Evolutionary conservation across 768 basidiomycete genomes (phyloP), one percentile per base, ranked within the genome.

Genomic region (Hysterangium stoloniferum): DNA sequence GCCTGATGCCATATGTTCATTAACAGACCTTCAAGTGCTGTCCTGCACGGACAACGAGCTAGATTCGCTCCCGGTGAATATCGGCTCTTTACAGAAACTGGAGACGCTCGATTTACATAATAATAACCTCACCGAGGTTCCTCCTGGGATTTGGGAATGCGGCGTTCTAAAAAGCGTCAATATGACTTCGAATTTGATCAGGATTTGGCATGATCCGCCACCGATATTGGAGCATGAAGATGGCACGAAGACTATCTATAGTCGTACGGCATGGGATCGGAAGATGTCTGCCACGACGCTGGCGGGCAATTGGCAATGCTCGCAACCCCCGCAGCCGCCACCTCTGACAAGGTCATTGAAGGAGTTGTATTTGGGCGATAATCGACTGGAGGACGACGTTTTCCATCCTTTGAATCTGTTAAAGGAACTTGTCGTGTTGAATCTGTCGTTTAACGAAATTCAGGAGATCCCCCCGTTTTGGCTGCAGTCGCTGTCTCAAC

Each of bases 391-490:
- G 8, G 87, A 94, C 59, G 88, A 94, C 36, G 74, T 77, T 8
- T 75, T 96, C 25, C 79, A 79, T 17, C 77, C 82, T 0, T 66
- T 97, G 25, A 84, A 82, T 59, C 71, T 87, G 34, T 73, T 97
- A 58, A 78, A 79, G 53, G 81, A 86, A 56, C 76, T 99, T 9
- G 74, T 71, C 1, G 80, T 90, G 1, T 77, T 99, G 52, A 98
- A 98, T 58, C 71, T 98, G 17, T 90, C 88, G 24, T 98, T 96
- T 71, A 99, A 99, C 65, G 82, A 91, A 48, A 85, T 99, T 37
- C 84, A 85, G 64, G 89, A 94, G 59, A 75, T 97, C 37, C 93
- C 95, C 0, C 66, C 77, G 0, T 69, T 74, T 27, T 93, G 91
- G 59, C 80, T 97, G 59, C 71, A 76, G 55, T 81, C 82, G 54